A percentile compares a stretch with the other conserved stretches of the same genome.
Conservation (phyloP, 1,284 basidiomycete species). For the Rhizoctonia solani region DNA sequence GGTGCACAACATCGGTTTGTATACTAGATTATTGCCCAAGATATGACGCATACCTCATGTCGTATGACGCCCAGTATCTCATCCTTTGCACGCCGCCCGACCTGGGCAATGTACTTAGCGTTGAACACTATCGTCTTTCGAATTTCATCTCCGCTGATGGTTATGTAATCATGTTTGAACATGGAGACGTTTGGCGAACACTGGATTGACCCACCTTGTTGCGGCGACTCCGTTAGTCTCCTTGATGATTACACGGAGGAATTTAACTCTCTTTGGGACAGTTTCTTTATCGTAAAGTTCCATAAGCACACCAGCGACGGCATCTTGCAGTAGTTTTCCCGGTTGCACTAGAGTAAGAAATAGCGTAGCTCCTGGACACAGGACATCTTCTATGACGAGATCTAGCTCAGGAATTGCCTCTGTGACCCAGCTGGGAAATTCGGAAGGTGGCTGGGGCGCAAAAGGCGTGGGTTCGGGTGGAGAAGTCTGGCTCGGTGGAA, state of each 20-base stretch:
- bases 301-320: conserved; percentile 6
- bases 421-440: conserved; percentile 12
- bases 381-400: conserved; percentile 15
- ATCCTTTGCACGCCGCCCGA: conserved; percentile 17
- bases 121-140: conserved; percentile 26
- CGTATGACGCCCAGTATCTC: conserved; percentile 19
- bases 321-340: conserved; percentile 13
- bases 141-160: conserved; percentile 1
- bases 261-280: conserved; percentile 8
- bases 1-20: background rate
- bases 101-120: conserved; percentile 21
- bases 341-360: conserved; percentile 17
- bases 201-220: conserved; percentile 7
- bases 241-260: conserved; percentile 10
- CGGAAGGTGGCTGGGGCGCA: conserved; percentile 3
- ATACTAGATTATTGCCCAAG: background rate
- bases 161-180: conserved; percentile 6
- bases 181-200: background rate
- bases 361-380: conserved; percentile 9
- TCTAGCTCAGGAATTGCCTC: conserved; percentile 26
- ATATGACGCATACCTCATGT: conserved; percentile 8
- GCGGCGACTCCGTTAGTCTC: conserved; percentile 16
- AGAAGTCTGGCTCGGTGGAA: background rate
- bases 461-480: background rate
- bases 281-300: conserved; percentile 23